Conservation (phyloP, 2,329 filamentous ascomycete genomes). For the Lasiodiplodia sp. region DNA sequence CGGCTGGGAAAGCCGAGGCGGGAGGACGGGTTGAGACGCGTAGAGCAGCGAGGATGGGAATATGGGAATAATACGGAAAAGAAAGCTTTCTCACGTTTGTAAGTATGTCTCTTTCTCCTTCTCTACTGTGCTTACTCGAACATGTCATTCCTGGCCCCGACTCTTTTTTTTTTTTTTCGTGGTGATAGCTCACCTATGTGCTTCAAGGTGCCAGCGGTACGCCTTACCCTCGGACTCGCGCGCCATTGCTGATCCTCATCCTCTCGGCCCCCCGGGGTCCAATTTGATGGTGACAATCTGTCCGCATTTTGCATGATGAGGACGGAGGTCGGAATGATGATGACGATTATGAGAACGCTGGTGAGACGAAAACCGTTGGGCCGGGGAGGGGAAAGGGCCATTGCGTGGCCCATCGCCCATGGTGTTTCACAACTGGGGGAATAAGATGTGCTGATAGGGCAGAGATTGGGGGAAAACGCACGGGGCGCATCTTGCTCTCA, state of each 20-base stretch:
- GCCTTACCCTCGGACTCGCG: no score
- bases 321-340: neutral
- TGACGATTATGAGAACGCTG: neutral
- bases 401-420: neutral
- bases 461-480: neutral
- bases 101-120: neutral
- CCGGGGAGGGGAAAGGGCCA: neutral
- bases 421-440: neutral
- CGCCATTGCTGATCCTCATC: no score
- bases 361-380: neutral
- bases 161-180: no score
- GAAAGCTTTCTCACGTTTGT: no score
- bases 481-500: neutral
- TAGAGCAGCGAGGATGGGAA: neutral
- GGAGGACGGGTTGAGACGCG: neutral
- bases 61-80: neutral
- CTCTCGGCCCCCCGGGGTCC: no score
- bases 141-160: no score
- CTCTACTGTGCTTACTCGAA: neutral
- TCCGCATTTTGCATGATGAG: no score
- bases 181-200: no score
- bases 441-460: neutral
- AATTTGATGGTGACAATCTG: neutral
- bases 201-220: no score
- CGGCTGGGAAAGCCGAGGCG: neutral